A percentile compares a stretch with the other conserved stretches of the same genome.
Evolutionary conservation across 306 rosid genomes (phyloP).

Genomic region (Cucumis melo): DNA sequence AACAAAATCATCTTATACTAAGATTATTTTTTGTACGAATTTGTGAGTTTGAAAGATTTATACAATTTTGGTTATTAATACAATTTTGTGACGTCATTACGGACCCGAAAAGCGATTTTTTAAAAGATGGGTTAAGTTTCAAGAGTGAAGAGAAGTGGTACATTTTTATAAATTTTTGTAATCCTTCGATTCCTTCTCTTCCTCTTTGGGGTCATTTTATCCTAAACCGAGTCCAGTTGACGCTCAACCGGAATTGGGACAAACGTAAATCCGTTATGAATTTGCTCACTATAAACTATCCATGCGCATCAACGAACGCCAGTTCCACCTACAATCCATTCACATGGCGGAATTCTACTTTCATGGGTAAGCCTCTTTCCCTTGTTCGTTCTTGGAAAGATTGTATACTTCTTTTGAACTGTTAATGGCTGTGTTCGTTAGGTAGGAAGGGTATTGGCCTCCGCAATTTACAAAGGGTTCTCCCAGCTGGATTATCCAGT

Average conservation of each 20-base stretch:
- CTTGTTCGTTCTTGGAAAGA: neutral
- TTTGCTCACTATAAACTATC: conserved; percentile 8
- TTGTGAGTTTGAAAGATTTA: too few species aligned
- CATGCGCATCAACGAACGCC: neutral
- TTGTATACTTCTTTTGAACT: conserved; percentile 3
- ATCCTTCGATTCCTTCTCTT: neutral
- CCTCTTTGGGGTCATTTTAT: neutral
- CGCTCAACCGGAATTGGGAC: neutral
- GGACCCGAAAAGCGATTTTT: too few species aligned
- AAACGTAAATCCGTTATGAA: conserved; percentile 8
- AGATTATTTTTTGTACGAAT: too few species aligned
- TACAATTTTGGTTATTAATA: too few species aligned
- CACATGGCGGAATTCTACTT: conserved; percentile 12
- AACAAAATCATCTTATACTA: too few species aligned
- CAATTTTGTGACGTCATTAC: too few species aligned
- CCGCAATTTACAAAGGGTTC: conserved; percentile 11
- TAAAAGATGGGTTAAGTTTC: too few species aligned
- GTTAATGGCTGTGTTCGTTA: conserved; percentile 10
- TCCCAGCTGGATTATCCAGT: conserved; percentile 10
- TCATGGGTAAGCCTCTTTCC: conserved; percentile 15
- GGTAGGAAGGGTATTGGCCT: conserved; percentile 21
- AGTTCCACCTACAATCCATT: conserved; percentile 2
- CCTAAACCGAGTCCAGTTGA: neutral
- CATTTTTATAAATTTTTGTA: too few species aligned
- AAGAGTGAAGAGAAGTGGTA: too few species aligned